A percentile compares a stretch with the other conserved stretches of the same genome.
phyloP scores from a whole-genome alignment of 2,329 filamentous ascomycete genomes.

The Xylariaceae sp. region DNA sequence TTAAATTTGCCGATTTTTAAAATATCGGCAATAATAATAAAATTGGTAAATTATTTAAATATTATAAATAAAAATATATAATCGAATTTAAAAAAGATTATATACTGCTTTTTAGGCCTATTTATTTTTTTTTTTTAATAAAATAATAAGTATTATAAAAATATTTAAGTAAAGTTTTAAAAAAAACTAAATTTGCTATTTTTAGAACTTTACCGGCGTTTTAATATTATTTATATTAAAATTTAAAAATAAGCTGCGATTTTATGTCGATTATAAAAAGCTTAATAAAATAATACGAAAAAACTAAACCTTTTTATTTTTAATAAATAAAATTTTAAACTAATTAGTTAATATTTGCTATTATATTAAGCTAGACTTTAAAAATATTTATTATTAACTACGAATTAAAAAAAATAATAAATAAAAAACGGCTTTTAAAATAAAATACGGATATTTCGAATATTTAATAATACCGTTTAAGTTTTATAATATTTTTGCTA shows the following conservation, averaged over 20 bases:
- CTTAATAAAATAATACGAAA: not conserved
- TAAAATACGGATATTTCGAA: not conserved
- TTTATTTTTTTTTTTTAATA: not conserved
- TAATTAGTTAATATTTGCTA: not conserved
- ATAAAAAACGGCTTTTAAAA: slow-evolving; percentile 1
- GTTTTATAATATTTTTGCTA: not conserved
- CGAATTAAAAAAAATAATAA: not conserved
- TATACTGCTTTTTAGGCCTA: not conserved
- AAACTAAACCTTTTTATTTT: not conserved
- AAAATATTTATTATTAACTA: not conserved
- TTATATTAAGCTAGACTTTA: not conserved
- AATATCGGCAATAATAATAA: not conserved
- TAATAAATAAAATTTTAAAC: not conserved
- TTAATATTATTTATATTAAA: not conserved
- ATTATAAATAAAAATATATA: not conserved
- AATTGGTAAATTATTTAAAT: not conserved
- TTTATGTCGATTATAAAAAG: not conserved
- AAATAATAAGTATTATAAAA: not conserved
- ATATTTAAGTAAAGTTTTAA: not conserved
- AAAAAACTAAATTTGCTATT: not conserved
- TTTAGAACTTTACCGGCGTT: not conserved
- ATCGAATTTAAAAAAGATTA: not conserved
- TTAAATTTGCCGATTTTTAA: too few relatives aligned
- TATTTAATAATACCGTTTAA: not conserved
- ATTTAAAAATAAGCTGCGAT: not conserved